phyloP scores from a whole-genome alignment of 1,284 basidiomycete species.

The Tetrapyrgos nigripes region DNA sequence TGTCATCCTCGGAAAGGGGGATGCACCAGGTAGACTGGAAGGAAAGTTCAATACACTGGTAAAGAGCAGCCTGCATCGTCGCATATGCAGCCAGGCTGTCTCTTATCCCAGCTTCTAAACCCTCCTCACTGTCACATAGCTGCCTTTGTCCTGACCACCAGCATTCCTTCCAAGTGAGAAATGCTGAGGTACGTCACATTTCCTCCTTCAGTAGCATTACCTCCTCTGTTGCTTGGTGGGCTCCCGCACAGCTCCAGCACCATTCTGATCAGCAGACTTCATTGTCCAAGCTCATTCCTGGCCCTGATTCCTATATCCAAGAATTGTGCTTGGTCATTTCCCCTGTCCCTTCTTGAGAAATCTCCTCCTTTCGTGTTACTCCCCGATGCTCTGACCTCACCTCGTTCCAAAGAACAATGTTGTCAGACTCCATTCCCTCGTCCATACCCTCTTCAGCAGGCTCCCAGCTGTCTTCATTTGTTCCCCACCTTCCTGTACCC shows the following conservation, averaged over 20 bases:
- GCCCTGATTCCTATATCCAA: not conserved
- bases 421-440: not conserved
- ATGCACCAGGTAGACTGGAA: not conserved
- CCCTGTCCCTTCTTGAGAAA: not conserved
- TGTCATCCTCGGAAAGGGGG: not conserved
- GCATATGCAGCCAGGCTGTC: not conserved
- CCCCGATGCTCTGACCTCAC: not conserved
- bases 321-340: not conserved
- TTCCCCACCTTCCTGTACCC: not conserved
- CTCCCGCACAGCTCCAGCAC: not conserved
- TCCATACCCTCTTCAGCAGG: not conserved
- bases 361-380: not conserved
- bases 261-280: slow-evolving; percentile 1
- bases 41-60: not conserved
- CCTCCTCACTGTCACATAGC: not conserved
- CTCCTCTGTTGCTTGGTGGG: not conserved
- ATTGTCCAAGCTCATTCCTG: not conserved
- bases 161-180: not conserved
- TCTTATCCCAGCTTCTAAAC: not conserved
- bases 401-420: not conserved
- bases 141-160: not conserved
- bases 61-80: not conserved
- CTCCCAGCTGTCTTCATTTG: slow-evolving; percentile 2
- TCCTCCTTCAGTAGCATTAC: not conserved
- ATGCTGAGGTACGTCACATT: not conserved